A percentile compares a stretch with the other conserved stretches of the same genome.
phyloP scores from a whole-genome alignment of 1,139 yeast species.

The Yamadazyma songkhlaensis region DNA sequence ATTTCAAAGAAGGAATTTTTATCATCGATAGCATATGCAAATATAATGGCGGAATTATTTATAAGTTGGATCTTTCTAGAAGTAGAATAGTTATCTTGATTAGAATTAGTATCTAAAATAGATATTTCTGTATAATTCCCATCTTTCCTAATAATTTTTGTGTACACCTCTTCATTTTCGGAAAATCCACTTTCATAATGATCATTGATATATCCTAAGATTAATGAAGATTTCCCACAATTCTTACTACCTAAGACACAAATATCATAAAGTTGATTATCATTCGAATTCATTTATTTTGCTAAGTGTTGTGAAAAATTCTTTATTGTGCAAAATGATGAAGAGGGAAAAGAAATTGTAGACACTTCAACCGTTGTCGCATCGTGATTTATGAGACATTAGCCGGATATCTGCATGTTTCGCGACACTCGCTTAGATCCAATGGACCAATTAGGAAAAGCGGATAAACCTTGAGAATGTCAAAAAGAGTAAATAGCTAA shows the following conservation, averaged over 20 bases:
- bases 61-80: constrained; percentile 25
- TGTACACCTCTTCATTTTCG: constrained; percentile 28
- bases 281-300: constrained; percentile 8
- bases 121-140: constrained; percentile 22
- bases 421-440: constrained; percentile 2
- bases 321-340: background rate
- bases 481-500: background rate
- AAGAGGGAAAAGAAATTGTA: background rate
- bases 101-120: constrained; percentile 26
- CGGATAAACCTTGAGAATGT: background rate
- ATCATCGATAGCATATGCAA: constrained; percentile 30
- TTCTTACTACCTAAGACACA: constrained; percentile 30
- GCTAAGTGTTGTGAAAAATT: too few relatives aligned
- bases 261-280: constrained; percentile 28
- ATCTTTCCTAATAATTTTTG: constrained; percentile 21
- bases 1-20: constrained; percentile 25
- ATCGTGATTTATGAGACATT: constrained; percentile 1
- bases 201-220: constrained; percentile 21
- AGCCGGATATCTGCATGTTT: background rate
- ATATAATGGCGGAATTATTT: constrained; percentile 29
- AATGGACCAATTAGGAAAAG: background rate
- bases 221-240: constrained; percentile 31
- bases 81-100: constrained; percentile 26
- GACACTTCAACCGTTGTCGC: constrained; percentile 3
- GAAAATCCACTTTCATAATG: constrained; percentile 22